Evolutionary conservation across 176 grass and related monocot genomes (phyloP), one percentile per base, ranked within the genome.

Genomic region (Triticum turgidum): DNA sequence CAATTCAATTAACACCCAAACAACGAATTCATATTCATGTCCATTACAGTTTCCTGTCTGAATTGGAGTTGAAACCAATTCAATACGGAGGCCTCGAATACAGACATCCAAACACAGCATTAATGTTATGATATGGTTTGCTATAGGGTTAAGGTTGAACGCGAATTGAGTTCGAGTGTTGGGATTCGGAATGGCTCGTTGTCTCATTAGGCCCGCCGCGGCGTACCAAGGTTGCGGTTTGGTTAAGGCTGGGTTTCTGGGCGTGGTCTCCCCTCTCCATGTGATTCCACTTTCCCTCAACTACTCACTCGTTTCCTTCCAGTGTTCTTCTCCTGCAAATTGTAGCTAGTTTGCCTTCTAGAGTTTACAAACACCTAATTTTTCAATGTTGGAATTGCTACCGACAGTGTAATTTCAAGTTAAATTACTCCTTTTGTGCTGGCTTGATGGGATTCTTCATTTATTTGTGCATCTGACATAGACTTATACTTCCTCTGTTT

Each of bases 201-300:
- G 97, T 87, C 87, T 98, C 86, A 65, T 92, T 94, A 94, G 86
- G 64, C 91, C 91, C 77, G 89, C 92, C 25, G 88, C 79, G 88
- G 83, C 88, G 80, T 91, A 88, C 91, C 89, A 91, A 89, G 88
- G 96, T 81, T 92, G 91, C 73, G 79, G 90, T 82, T 89, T 96
- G 79, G 88, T 92, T 91, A 96, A 88, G 85, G 77, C 86, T 56
- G 87, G 93, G 49, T 89, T 98, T 98, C 88, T 96, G 64, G 87
- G 92, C 80, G 61, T 92, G 73, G 85, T 99, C 87, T 96, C 97
- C 77, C 91, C 97, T 29, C 86, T 87, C 90, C 91, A 96, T 93
- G 97, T 99, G 97, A 96, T 87, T 91, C 81, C 69, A 68, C 94
- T 85, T 73, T 77, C 93, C 92, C 65, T 63, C 22, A 81, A 62